Conservation (phyloP, 106 monocot species). For the Gastrodia elata region DNA sequence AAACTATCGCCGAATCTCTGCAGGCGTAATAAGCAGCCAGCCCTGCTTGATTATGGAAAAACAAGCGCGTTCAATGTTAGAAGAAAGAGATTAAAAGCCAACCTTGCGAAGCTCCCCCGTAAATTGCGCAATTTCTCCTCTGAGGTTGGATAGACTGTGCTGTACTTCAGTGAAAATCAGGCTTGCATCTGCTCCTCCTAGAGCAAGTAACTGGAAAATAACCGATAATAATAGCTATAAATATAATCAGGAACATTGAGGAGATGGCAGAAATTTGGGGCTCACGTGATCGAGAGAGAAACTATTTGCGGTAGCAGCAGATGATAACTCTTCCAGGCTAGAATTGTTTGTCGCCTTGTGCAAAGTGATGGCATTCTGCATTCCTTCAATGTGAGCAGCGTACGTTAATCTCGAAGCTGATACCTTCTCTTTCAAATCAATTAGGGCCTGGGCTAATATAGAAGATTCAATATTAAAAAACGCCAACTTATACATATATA, state of each 20-base stretch:
- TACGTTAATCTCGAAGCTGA: slow-evolving; percentile 39
- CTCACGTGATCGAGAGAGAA: slow-evolving; percentile 58
- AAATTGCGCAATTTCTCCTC: slow-evolving; percentile 63
- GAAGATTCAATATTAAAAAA: neutral
- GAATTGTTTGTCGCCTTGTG: slow-evolving; percentile 60
- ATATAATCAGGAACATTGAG: neutral
- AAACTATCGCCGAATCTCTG: slow-evolving; percentile 52
- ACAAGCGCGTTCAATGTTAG: neutral
- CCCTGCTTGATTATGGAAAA: neutral
- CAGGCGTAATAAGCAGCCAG: neutral
- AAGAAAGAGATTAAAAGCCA: neutral
- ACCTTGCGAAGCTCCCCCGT: slow-evolving; percentile 71
- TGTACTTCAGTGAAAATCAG: slow-evolving; percentile 50
- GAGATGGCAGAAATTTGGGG: neutral
- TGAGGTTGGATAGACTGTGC: slow-evolving; percentile 38
- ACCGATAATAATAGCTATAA: too few species aligned
- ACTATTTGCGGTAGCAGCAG: slow-evolving; percentile 19
- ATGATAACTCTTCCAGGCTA: slow-evolving; percentile 66
- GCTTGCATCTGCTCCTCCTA: slow-evolving; percentile 44
- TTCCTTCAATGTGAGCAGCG: slow-evolving; percentile 63
- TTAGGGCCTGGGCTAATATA: slow-evolving; percentile 33
- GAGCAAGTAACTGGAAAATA: slow-evolving; percentile 49
- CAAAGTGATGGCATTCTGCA: slow-evolving; percentile 74
- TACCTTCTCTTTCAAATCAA: slow-evolving; percentile 48
- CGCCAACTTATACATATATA: too few species aligned